Base-by-base conservation (phyloP, 1,284 basidiomycete genomes). In the Cryptococcus sp. region DNA sequence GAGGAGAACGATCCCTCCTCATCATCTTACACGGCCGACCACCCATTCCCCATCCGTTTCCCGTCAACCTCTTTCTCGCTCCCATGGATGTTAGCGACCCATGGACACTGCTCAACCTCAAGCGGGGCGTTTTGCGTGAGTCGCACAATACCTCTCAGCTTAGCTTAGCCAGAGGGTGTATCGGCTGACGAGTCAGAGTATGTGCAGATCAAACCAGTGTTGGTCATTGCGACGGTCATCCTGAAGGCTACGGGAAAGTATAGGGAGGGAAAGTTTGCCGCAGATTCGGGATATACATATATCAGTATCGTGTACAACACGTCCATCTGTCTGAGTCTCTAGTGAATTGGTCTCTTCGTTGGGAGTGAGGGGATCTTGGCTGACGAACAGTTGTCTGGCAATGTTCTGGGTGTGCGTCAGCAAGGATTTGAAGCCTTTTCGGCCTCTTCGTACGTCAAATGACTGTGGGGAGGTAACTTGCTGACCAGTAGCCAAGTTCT, bases 351-450 rank as follows among this genome's bases (percentile, higher is more conserved):
- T 42, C 18, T 16, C 16, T 43, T 21, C 5, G 11, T 36, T 22
- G 5, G 7, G 5, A 7, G 21, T 25, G 4, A 22, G 10, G 24
- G 23, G 22, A 4, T 5, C 21, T 32, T 3, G 19, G 83, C 81
- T 69, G 86, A 89, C 51, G 67, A 82, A 1, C 49, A 84, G 82
- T 75, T 94, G 91, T 62, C 79, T 97, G 41, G 92, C 89, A 0
- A 84, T 94, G 75, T 95, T 95, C 72, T 95, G 92, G 92, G 80
- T 93, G 47, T 88, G 86, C 53, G 86, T 93, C 3, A 83, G 80
- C 62, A 78, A 84, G 24, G 91, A 94, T 65, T 74, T 97, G 39
- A 85, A 86, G 68, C 88, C 89, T 2, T 92, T 92, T 75, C 78
- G 88, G 80, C 84, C 66, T 56, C 80, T 77, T 37, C 59, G 53